phyloP scores from a whole-genome alignment of 1,139 yeast genomes.

The Protomyces lactucae-debilis region DNA sequence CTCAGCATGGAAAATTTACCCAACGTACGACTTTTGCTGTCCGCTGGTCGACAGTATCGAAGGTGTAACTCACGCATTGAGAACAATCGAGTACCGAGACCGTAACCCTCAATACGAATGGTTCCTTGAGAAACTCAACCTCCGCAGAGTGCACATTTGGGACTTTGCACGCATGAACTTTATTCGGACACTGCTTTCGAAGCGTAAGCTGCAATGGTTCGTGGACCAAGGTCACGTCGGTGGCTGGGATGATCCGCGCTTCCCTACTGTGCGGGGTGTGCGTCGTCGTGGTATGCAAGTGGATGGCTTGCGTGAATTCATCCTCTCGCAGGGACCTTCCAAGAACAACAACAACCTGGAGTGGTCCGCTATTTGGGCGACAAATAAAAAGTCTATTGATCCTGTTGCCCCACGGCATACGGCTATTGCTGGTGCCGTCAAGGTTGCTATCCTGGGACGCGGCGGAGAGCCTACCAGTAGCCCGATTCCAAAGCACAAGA shows the following conservation, averaged over 20 bases:
- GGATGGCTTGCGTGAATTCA: constrained; percentile 89
- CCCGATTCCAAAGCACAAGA: constrained; percentile 87
- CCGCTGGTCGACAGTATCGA: constrained; percentile 91
- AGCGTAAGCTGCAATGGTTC: constrained; percentile 97
- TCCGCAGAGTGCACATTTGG: constrained; percentile 93
- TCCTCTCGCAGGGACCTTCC: constrained; percentile 93
- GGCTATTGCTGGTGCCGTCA: constrained; percentile 62
- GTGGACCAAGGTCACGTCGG: constrained; percentile 80
- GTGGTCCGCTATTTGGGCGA: constrained; percentile 96
- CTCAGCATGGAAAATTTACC: constrained; percentile 84
- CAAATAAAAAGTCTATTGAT: constrained; percentile 91
- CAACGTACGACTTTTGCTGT: constrained; percentile 97
- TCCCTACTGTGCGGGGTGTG: constrained; percentile 90
- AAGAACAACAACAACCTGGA: constrained; percentile 92
- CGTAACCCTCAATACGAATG: constrained; percentile 96
- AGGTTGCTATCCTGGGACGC: constrained; percentile 43
- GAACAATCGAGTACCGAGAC: constrained; percentile 97
- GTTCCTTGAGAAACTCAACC: constrained; percentile 73
- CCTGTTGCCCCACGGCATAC: constrained; percentile 95
- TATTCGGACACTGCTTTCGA: constrained; percentile 85
- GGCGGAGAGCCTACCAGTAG: constrained; percentile 66
- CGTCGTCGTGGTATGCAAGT: constrained; percentile 99
- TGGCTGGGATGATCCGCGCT: constrained; percentile 98
- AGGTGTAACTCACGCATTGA: constrained; percentile 94
- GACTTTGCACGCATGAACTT: constrained; percentile 96